These are phyloP conservation scores for Rusavskia elegans DNA, from an alignment of 495 filamentous ascomycete species.

Conservation along the genomic window DNA sequence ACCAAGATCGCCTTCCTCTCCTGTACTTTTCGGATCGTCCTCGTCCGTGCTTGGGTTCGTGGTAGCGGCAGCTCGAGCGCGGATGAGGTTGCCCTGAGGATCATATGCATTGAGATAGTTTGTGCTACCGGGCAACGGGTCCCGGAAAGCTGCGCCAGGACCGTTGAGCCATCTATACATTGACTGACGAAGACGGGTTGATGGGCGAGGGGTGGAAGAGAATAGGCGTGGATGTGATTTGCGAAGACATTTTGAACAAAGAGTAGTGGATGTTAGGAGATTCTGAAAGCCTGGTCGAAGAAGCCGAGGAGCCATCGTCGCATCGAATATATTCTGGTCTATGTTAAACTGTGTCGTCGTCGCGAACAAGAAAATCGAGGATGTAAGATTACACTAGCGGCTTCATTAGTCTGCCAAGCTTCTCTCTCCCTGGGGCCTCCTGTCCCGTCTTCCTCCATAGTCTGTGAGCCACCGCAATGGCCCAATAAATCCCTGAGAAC, in stretches of 20 bases:
- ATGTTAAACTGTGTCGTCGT: too few relatives aligned
- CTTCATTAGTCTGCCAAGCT: too few relatives aligned
- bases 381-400: too few relatives aligned
- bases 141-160: conserved; percentile 36
- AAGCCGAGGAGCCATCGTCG: too few relatives aligned
- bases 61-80: conserved; percentile 6
- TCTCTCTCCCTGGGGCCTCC: too few relatives aligned
- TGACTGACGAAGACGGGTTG: conserved; percentile 31
- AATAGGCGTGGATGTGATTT: conserved; percentile 21
- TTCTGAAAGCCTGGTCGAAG: background rate
- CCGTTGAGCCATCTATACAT: conserved; percentile 57
- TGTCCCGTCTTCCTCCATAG: too few relatives aligned
- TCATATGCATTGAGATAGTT: conserved; percentile 48
- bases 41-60: conserved; percentile 11
- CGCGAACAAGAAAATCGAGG: too few relatives aligned
- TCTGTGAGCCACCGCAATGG: too few relatives aligned
- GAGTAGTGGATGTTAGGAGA: background rate
- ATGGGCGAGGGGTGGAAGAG: conserved; percentile 27
- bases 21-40: conserved; percentile 2
- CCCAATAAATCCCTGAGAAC: too few relatives aligned
- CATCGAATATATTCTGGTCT: too few relatives aligned
- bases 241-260: conserved; percentile 3
- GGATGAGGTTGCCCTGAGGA: conserved; percentile 23
- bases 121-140: conserved; percentile 39
- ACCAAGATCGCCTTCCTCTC: conserved; percentile 3